phyloP scores from a whole-genome alignment of 1,284 basidiomycete species.

The Ustilago nuda region DNA sequence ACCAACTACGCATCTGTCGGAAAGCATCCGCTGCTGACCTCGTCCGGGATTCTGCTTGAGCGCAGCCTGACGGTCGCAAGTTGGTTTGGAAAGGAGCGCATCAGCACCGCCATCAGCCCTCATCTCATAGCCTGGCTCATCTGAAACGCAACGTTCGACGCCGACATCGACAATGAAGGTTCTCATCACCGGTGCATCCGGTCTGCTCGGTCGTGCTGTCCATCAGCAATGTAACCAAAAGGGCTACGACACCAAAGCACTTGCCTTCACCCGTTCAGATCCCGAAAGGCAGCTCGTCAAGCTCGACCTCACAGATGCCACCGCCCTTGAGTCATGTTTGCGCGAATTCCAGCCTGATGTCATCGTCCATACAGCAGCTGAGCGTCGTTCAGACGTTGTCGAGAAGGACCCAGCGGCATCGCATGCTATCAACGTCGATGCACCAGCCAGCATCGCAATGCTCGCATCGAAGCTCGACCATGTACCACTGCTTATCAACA shows the following conservation, averaged over 20 bases:
- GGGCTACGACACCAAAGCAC: constrained; percentile 59
- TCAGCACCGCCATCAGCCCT: neutral
- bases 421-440: constrained; percentile 71
- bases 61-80: neutral
- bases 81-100: neutral
- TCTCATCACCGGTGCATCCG: constrained; percentile 72
- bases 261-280: constrained; percentile 70
- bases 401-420: constrained; percentile 71
- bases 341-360: constrained; percentile 68
- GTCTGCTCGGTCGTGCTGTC: constrained; percentile 72
- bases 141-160: neutral
- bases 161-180: constrained; percentile 34
- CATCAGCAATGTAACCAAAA: constrained; percentile 43
- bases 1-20: neutral
- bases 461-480: constrained; percentile 55
- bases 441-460: constrained; percentile 69
- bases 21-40: neutral
- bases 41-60: neutral
- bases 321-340: constrained; percentile 70
- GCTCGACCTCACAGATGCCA: constrained; percentile 71
- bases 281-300: constrained; percentile 67
- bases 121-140: neutral
- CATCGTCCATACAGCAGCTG: constrained; percentile 73
- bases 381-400: constrained; percentile 70
- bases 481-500: constrained; percentile 70